Evolutionary conservation across 495 filamentous ascomycete species (phyloP).

Genomic region (Xylaria flabelliformis): DNA sequence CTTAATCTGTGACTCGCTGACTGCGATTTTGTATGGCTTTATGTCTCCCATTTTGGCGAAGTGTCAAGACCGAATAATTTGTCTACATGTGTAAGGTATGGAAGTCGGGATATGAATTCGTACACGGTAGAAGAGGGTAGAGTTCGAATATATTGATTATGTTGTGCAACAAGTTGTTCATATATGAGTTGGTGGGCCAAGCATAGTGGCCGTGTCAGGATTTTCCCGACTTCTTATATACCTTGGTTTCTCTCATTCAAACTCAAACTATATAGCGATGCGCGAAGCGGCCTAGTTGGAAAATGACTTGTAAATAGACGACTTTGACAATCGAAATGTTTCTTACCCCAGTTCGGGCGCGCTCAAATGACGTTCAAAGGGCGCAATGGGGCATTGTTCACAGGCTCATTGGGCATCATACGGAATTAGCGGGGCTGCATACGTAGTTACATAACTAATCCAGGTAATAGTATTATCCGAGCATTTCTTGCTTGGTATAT

Average conservation of each 20-base stretch:
- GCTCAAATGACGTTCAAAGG: constrained; percentile 18
- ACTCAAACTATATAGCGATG: not conserved
- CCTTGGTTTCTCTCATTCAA: not conserved
- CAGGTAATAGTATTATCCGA: no score
- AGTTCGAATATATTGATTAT: not conserved
- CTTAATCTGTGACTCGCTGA: constrained; percentile 38
- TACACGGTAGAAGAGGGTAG: not conserved
- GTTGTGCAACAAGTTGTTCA: not conserved
- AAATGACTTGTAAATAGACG: not conserved
- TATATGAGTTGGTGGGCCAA: not conserved
- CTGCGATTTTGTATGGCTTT: constrained; percentile 42
- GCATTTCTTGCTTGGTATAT: no score
- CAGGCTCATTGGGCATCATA: not conserved
- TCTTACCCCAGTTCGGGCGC: not conserved
- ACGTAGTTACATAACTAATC: no score
- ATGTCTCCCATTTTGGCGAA: constrained; percentile 38
- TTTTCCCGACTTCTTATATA: constrained; percentile 3
- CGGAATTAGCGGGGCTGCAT: no score
- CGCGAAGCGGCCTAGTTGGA: not conserved
- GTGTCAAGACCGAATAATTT: not conserved
- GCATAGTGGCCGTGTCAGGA: not conserved
- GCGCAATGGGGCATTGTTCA: not conserved
- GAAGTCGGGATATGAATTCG: not conserved
- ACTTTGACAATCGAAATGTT: not conserved
- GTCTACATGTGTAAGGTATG: not conserved